A percentile compares a stretch with the other conserved stretches of the same genome.
Evolutionary conservation across 257 asterid species (phyloP).

Genomic region (Solanum microdontum): DNA sequence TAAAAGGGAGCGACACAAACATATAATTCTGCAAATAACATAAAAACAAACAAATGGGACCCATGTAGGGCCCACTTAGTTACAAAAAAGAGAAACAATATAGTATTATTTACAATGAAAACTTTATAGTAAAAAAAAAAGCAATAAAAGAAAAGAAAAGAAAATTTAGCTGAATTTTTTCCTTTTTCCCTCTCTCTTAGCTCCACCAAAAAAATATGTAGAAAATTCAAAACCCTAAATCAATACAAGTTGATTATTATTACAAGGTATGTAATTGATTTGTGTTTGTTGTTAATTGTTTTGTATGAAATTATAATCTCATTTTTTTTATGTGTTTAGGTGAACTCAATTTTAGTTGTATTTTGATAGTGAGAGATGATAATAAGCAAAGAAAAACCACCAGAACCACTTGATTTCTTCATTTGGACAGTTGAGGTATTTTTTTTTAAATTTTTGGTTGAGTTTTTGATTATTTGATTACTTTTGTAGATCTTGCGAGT

Average conservation of each 20-base stretch:
- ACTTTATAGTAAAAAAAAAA: background rate
- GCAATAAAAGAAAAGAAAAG: background rate
- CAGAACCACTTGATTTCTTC: conserved; percentile 1
- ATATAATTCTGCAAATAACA: background rate
- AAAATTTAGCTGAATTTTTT: background rate
- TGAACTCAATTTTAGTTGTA: background rate
- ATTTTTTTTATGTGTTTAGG: background rate
- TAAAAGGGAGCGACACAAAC: background rate
- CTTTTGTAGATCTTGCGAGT: background rate
- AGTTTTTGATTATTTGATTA: background rate
- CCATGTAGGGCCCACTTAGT: background rate
- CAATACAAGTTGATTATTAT: background rate
- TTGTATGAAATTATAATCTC: background rate
- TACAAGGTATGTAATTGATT: background rate
- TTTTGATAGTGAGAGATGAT: background rate
- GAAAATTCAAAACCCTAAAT: background rate
- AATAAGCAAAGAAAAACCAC: background rate
- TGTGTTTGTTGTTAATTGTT: background rate
- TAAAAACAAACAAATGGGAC: background rate
- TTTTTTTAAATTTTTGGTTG: background rate
- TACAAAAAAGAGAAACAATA: background rate
- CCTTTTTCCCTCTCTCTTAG: background rate
- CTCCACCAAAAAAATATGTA: background rate
- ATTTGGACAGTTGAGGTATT: background rate
- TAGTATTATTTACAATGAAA: background rate